Base-by-base conservation (phyloP, 208 protist species). In the Acanthamoeba polyphaga region DNA sequence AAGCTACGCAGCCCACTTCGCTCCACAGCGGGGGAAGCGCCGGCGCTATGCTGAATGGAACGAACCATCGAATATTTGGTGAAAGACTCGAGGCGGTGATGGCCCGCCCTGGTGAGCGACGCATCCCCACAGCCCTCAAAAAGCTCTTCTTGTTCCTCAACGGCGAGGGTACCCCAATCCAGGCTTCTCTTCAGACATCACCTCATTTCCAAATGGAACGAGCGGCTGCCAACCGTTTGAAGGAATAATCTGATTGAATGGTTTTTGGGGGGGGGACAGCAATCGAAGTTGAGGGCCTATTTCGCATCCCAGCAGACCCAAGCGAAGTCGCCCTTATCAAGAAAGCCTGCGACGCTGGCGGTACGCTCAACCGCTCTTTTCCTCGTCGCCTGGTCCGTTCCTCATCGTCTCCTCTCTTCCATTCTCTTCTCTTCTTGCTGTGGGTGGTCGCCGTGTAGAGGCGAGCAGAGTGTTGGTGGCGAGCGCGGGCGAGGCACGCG, bases 81-180 rank as follows among this genome's bases (percentile, higher is more conserved):
- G 27, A 60, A n/a, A 12, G 29, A 19, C 51, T 88, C 0, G 46
- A 88, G 46, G 80, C 13, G 46, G 80, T 62, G 13, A 88, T 88
- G 80, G 49, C 22, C 22, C 80, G 43, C 13, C 80, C 80, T 34
- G 51, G 51, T 12, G 49, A 88, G 8, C 43, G 51, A n/a, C 43
- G 49, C 80, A 88, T 88, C 80, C 80, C 80, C 12, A 62, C 80
- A 13, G 49, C 51, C 7, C 49, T 88, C 80, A 88, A 88, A 60
- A 29, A 88, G 51, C 43, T 88, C 49, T 64, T 88, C n/a, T 24
- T 88, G 17, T 88, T 88, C 27, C 80, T 88, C 49, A 88, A 88
- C 49, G 51, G 49, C 43, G 80, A 88, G 0, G 80, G 80, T 88
- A 24, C n/a, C n/a, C 38, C 24, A 15, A 32, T 70, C 46, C 46